Evolutionary conservation across 352 stramenopile species (phyloP).

Genomic region (Globisporangium alternatum): DNA sequence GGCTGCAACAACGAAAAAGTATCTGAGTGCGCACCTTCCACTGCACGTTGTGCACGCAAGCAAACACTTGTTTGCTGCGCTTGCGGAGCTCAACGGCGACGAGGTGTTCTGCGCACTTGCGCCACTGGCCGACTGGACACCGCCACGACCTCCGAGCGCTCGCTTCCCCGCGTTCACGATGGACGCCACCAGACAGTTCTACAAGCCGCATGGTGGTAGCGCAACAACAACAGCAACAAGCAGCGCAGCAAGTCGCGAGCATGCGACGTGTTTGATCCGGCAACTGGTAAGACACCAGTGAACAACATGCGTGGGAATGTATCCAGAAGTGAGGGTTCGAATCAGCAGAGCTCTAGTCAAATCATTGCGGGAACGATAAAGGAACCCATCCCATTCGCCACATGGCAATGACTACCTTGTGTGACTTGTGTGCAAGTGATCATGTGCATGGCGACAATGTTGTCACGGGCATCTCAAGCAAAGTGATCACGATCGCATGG

Average conservation of each 20-base stretch:
- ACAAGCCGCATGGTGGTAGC: slow-evolving; percentile 13
- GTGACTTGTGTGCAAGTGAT: neutral
- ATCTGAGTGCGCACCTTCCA: slow-evolving; percentile 36
- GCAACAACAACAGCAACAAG: neutral
- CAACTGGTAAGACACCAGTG: slow-evolving; percentile 14
- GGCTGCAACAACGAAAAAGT: slow-evolving; percentile 34
- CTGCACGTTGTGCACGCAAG: slow-evolving; percentile 34
- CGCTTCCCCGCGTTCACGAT: slow-evolving; percentile 36
- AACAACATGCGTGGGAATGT: neutral
- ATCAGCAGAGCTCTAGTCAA: neutral
- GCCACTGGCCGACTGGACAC: slow-evolving; percentile 46
- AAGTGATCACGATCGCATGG: neutral
- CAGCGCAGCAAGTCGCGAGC: slow-evolving; percentile 5
- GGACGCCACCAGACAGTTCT: slow-evolving; percentile 32
- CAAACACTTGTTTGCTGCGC: slow-evolving; percentile 36
- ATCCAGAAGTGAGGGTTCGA: neutral
- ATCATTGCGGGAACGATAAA: neutral
- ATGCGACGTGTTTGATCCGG: slow-evolving; percentile 10
- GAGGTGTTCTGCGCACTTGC: slow-evolving; percentile 68
- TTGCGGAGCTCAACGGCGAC: slow-evolving; percentile 62
- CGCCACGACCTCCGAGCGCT: slow-evolving; percentile 36
- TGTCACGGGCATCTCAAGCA: neutral
- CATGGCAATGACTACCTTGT: neutral
- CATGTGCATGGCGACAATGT: neutral
- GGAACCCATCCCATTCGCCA: neutral